Evolutionary conservation across 371 early-diverging fungal species (phyloP).

Genomic region (Mortierella sp.): DNA sequence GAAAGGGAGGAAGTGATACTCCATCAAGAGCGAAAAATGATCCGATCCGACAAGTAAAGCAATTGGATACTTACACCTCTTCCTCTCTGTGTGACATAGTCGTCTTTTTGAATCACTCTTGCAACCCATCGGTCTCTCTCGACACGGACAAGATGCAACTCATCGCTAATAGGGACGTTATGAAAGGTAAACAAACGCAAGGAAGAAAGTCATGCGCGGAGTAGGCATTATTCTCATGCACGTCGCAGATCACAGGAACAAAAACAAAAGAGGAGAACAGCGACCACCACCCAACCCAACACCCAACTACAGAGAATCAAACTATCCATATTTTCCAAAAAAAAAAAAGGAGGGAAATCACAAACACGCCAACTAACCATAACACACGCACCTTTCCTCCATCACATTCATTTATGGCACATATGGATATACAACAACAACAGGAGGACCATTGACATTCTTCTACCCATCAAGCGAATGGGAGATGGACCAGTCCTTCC

Average conservation of each 20-base stretch:
- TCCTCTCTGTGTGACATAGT: conserved; percentile 14
- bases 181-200: conserved; percentile 34
- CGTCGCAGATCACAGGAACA: neutral
- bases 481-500: conserved; percentile 88
- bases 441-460: conserved; percentile 80
- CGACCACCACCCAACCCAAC: neutral
- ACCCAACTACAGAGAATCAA: neutral
- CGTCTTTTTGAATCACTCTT: conserved; percentile 65
- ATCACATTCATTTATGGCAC: neutral
- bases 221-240: neutral
- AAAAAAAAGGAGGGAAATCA: neutral
- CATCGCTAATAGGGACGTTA: conserved; percentile 69
- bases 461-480: conserved; percentile 90
- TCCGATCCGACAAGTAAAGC: neutral
- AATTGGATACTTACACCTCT: neutral
- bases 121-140: conserved; percentile 72
- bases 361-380: neutral
- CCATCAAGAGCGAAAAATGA: neutral
- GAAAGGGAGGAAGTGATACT: too few relatives aligned
- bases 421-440: conserved; percentile 2
- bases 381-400: neutral
- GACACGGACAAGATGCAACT: conserved; percentile 68
- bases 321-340: neutral
- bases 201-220: neutral
- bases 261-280: neutral